Evolutionary conservation across 148 eudicot genomes (phyloP).

Genomic region (Simmondsia chinensis): DNA sequence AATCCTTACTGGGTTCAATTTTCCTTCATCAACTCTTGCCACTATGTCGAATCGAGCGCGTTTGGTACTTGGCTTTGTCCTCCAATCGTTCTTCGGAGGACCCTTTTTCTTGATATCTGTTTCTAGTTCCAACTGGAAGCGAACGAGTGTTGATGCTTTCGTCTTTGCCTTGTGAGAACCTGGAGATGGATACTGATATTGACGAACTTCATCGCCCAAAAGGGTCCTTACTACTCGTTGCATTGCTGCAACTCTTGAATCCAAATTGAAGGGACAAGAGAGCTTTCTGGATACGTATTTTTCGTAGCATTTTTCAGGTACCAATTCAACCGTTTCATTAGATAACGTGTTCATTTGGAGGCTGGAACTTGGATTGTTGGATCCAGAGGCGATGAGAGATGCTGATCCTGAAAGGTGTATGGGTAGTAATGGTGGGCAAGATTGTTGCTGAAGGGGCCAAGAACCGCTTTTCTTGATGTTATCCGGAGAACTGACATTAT

Average conservation of each 20-base stretch:
- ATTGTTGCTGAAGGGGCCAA: slow-evolving; percentile 15
- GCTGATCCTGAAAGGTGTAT: slow-evolving; percentile 43
- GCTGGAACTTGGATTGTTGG: slow-evolving; percentile 15
- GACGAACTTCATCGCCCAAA: slow-evolving; percentile 9
- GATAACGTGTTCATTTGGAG: slow-evolving; percentile 20
- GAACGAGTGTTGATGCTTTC: slow-evolving; percentile 27
- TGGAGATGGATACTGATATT: background rate
- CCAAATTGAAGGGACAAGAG: slow-evolving; percentile 19
- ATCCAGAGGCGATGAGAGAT: slow-evolving; percentile 32
- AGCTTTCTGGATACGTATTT: slow-evolving; percentile 12
- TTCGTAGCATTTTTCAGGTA: slow-evolving; percentile 38
- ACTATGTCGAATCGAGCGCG: slow-evolving; percentile 35
- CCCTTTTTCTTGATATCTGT: slow-evolving; percentile 27
- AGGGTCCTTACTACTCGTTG: slow-evolving; percentile 28
- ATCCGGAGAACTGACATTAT: slow-evolving; percentile 10
- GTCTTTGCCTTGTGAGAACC: slow-evolving; percentile 26
- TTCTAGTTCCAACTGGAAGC: slow-evolving; percentile 44
- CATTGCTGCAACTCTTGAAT: slow-evolving; percentile 15
- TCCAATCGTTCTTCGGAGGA: slow-evolving; percentile 36
- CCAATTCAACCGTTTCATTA: slow-evolving; percentile 31
- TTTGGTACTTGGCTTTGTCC: slow-evolving; percentile 48
- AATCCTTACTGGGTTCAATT: slow-evolving; percentile 33
- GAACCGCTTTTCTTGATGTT: slow-evolving; percentile 2
- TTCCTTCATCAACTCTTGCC: slow-evolving; percentile 37
- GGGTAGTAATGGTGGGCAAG: slow-evolving; percentile 31